Base-by-base conservation (phyloP, 495 filamentous ascomycete species). In the Hypoxylon rickii region DNA sequence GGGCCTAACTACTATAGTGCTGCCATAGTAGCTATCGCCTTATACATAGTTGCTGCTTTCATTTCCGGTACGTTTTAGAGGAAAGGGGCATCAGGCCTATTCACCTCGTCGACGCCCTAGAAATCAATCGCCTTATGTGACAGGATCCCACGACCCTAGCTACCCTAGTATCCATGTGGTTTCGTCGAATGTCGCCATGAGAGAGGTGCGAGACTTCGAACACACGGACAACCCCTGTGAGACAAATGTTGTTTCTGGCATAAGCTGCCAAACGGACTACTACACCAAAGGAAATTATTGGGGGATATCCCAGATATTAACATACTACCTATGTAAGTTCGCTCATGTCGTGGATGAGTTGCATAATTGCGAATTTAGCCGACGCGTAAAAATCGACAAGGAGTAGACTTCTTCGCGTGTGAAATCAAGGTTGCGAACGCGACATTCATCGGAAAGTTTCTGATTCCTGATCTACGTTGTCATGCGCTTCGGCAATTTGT, bases 161-260 rank as follows among this genome's bases (percentile, higher is more conserved):
- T 10, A 29, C 10, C 4, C 4, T 10, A 29, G 4, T 29, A 10
- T 29, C 24, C 10, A 10, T 29, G 24, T n/a, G 44, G 33, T 50
- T 40, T 44, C 41, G 18, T 33, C 39, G 36, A 55, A 40, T 43
- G 26, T 44, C 17, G 18, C 57, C 40, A 29, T 29, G 19, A 48
- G n/a, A 12, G 33, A 26, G 29, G 44, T 38, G 12, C 39, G 31
- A 48, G 42, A 17, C 11, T 15, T 42, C 10, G n/a, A 24, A 38
- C 44, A 34, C 44, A 15, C 21, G 37, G 32, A 43, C 29, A 26
- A 52, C 17, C 52, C 52, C 47, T 49, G 56, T 54, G 52, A 62
- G 58, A 62, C 58, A 51, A 47, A 19, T 42, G 26, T 21, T 7
- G 51, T 62, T 56, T 62, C 52, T 13, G 48, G 45, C 34, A 19